These are phyloP conservation scores for Akebia trifoliata DNA, from an alignment of 164 flowering plant species.

Conservation along the genomic window DNA sequence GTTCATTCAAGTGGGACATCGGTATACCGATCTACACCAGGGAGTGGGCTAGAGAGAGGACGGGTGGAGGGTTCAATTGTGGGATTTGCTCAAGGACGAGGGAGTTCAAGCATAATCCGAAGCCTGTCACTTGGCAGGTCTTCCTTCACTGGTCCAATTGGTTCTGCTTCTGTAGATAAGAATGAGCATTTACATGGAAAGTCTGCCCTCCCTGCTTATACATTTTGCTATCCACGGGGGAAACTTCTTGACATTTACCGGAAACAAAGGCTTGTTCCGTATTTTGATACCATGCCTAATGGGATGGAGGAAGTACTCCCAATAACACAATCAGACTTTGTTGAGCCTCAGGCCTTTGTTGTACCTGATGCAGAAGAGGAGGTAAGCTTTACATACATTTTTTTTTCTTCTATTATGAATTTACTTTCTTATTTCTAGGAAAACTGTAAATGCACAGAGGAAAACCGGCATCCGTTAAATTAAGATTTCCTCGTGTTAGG, in stretches of 20 bases:
- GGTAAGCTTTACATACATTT: slow-evolving; percentile 33
- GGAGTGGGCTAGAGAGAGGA: slow-evolving; percentile 75
- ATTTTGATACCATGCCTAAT: slow-evolving; percentile 38
- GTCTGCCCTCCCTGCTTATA: slow-evolving; percentile 19
- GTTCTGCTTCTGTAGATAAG: slow-evolving; percentile 35
- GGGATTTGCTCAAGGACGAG: slow-evolving; percentile 81
- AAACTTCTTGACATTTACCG: slow-evolving; percentile 92
- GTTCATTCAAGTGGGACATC: slow-evolving; percentile 48
- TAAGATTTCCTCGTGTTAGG: too few species aligned
- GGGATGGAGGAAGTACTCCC: slow-evolving; percentile 47
- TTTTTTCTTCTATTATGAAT: background rate
- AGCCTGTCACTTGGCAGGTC: slow-evolving; percentile 28
- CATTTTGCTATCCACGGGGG: slow-evolving; percentile 75
- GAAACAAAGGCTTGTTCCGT: slow-evolving; percentile 36
- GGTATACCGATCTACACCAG: slow-evolving; percentile 78
- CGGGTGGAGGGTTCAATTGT: slow-evolving; percentile 48
- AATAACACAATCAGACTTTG: slow-evolving; percentile 32
- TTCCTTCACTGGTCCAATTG: slow-evolving; percentile 42
- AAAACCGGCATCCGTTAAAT: too few species aligned
- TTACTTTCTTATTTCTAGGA: background rate
- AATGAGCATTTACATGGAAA: slow-evolving; percentile 38
- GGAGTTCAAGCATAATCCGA: slow-evolving; percentile 41
- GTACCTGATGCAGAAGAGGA: slow-evolving; percentile 75
- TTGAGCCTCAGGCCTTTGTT: slow-evolving; percentile 81
- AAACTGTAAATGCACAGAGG: too few species aligned